Base-by-base conservation (phyloP, 148 eudicot genomes). In the Vaccinium corymbosum region DNA sequence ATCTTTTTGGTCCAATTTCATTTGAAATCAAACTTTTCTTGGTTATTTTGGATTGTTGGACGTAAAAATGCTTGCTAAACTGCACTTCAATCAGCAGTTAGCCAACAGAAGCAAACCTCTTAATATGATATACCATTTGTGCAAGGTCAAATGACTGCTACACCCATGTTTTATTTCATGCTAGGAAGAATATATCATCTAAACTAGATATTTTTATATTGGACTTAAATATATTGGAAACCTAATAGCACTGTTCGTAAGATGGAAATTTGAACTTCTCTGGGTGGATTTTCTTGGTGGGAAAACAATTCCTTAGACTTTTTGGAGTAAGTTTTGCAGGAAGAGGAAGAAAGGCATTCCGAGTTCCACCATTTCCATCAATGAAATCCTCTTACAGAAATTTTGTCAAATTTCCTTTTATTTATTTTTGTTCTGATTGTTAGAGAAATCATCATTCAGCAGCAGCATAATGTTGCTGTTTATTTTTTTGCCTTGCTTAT, bases 1-100 rank as follows among this genome's bases (percentile, higher is more conserved):
- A 78, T 80, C 46, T 13, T 62, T 51, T 79, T 68, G 25, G 83
- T 68, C 77, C 78, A 42, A 49, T 11, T 42, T 88, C 59, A 32
- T 78, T 17, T 56, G 38, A 80, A 56, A 62, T 15, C 29, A 66
- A 22, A 20, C 57, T 15, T 81, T 66, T 15, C 59, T 52, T 11
- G 1, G 52, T 10, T 53, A 20, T 19, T 82, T 12, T 73, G 38
- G 19, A 55, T 53, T 82, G 52, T 12, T 82, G 6, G 12, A 27
- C 79, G 52, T 5, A 35, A 20, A 82, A 82, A 81, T 81, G 7
- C 78, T 82, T 19, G 9, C 27, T 53, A 71, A 25, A 82, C 49
- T 7, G 71, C 49, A 70, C 8, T 0, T 71, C 9, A 27, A 62
- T n/a, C 22, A 22, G 13, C 61, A 71, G 10, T 50, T 46, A 12